Evolutionary conservation across 176 grass and related monocot species (phyloP), one percentile per base, ranked within the genome.

Genomic region (Lolium rigidum): DNA sequence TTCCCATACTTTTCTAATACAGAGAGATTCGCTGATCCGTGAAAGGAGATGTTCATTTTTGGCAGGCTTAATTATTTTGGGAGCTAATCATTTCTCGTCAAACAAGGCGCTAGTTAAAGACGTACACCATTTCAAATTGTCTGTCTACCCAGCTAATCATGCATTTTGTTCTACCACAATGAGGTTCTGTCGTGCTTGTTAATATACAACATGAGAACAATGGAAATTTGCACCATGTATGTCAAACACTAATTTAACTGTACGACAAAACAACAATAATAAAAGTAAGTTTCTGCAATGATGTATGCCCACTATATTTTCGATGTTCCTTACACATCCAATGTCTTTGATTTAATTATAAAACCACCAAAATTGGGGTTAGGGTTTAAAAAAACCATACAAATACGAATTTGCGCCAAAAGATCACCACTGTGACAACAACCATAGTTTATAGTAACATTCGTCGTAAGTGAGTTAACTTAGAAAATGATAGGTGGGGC

Each of bases 31-130:
- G 0, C 6, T 43, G 41, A 43, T 80, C 46, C 75, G 81, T 89
- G 87, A 44, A 78, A 59, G 26, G 25, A 26, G 7, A 35, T 70
- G 70, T 41, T 28, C 43, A 73, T 51, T 44, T 15, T 89, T 80
- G 22, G 15, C 73, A 52, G 12, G 21, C 4, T 82, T 89, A 55
- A 89, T 89, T 7, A 88, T 80, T 80, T 58, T 24, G n/a, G 41
- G 41, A 72, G 51, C 57, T 82, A 89, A 89, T 89, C 82, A 89
- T 85, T 80, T 80, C 48, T 14, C 39, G 25, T 76, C 68, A 81
- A 85, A 74, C 56, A 20, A 80, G 8, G 17, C 18, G 22, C 21
- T 66, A 57, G 37, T 75, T 66, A 75, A 84, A 80, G 67, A 89
- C n/a, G 10, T 44, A 14, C 21, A 66, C 54, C 56, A 55, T 73